Evolutionary conservation across 1,139 yeast genomes (phyloP).

Genomic region (Debaryomycetaceae sp.): DNA sequence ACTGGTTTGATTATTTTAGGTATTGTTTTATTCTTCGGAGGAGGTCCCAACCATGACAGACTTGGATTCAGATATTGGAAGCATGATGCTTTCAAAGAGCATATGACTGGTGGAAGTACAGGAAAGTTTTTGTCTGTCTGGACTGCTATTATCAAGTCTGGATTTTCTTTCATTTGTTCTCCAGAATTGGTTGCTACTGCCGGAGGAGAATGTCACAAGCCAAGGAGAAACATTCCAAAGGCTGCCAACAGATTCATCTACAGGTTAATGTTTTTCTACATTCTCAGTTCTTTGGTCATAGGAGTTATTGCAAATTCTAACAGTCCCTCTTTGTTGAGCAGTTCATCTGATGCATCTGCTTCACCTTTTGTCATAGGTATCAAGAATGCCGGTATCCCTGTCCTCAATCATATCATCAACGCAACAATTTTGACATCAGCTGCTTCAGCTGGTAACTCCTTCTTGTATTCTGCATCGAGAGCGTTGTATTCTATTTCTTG

Average conservation of each 20-base stretch:
- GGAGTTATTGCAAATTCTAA: conserved; percentile 43
- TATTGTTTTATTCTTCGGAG: conserved; percentile 46
- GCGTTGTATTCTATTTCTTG: conserved; percentile 61
- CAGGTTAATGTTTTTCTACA: conserved; percentile 47
- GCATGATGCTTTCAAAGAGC: conserved; percentile 50
- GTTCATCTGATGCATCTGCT: conserved; percentile 41
- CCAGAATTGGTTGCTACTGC: conserved; percentile 40
- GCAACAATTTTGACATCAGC: conserved; percentile 68
- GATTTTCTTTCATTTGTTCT: conserved; percentile 39
- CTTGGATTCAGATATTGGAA: conserved; percentile 66
- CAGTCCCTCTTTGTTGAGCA: conserved; percentile 30
- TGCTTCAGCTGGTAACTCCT: conserved; percentile 71
- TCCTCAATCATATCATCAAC: conserved; percentile 63
- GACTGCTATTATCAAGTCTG: conserved; percentile 40
- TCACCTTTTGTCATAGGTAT: conserved; percentile 50
- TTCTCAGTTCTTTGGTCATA: conserved; percentile 43
- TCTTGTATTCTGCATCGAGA: conserved; percentile 68
- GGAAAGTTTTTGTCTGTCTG: conserved; percentile 48
- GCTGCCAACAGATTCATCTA: conserved; percentile 47
- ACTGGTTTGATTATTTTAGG: conserved; percentile 40
- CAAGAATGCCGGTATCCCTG: conserved; percentile 59
- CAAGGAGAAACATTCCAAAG: conserved; percentile 45
- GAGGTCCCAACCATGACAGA: conserved; percentile 58
- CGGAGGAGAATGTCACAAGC: conserved; percentile 43
- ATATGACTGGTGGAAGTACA: conserved; percentile 50